Evolutionary conservation across 768 basidiomycete species (phyloP), one percentile per base, ranked within the genome.

Genomic region (Termitomyces heimii): DNA sequence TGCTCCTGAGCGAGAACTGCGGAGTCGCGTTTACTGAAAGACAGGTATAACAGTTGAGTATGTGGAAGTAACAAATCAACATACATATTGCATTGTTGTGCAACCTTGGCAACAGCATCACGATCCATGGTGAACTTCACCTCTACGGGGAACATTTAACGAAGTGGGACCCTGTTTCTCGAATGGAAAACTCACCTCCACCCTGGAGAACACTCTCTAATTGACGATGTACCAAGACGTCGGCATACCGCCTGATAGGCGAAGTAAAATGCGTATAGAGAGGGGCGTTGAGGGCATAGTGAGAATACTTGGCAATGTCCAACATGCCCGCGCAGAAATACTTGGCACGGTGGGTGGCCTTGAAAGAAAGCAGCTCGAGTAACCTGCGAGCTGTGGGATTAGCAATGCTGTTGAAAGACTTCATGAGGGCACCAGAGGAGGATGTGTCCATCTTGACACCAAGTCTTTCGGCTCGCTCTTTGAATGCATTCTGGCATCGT

Each of bases 321-420:
- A 99, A 78, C 96, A 98, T 98, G 61, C 97, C 97, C 26, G 94
- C 84, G 68, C 97, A 99, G 85, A 98, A 98, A 73, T 99, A 99
- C 71, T 94, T 95, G 63, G 97, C 93, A 52, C 88, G 83, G 58
- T 93, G 89, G 59, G 94, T 98, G n/a, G 94, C 88, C 72, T 97
- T 97, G 70, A 83, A 85, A 16, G 86, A 85, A 42, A 98, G 77
- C 34, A 97, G 68, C 70, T 94, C 86, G 10, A 99, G 76, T n/a
- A 94, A 79, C 50, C 82, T 75, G 56, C 85, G 86, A 56, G 88
- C 87, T 53, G 85, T 84, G 8, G 86, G 83, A 60, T 95, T 84
- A 40, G 79, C 67, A 59, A 98, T 79, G 8, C 77, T 73, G n/a
- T 88, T 75, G 65, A 98, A 86, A 5, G 92, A 94, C 54, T 76